Base-by-base conservation (phyloP, 1,139 yeast species). In the Candida neerlandica region DNA sequence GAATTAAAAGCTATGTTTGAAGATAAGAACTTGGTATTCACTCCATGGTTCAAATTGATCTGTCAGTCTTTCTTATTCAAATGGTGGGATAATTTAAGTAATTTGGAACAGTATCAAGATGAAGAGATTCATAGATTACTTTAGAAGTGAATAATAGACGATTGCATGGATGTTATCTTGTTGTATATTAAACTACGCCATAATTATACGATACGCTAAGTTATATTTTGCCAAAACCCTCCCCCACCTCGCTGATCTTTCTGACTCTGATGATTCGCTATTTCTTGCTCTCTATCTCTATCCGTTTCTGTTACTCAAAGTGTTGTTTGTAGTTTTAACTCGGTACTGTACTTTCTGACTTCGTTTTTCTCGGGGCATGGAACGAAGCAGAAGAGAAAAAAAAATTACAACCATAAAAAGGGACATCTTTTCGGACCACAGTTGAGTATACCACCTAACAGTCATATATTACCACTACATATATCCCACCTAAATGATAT, bases 21-120 rank as follows among this genome's bases (percentile, higher is more conserved):
- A 32, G 90, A 91, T 63, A 61, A 71, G 15, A 55, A 61, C 14
- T 75, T 87, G 55, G 78, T 81, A 16, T 95, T 94, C 69, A 94
- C 99, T 5, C 99, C 99, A 10, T 94, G 99, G 99, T 94, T 94
- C 76, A 91, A 90, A 70, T 81, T 94, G 58, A 94, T 94, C 59
- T 95, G 99, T 67, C 91, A 94, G 63, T 84, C 89, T 46, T 89
- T 89, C 64, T 76, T 94, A 63, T 94, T 89, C 74, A 78, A 88
- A 57, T 94, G 99, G 99, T 94, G 99, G 99, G 79, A 77, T 45
- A 78, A 82, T 55, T 74, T 92, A 57, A 85, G 82, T 61, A 71
- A 78, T 54, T 73, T 84, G 56, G 73, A 73, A 21, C 66, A 70
- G 52, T 81, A 75, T 59, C 69, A 70, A 55, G 81, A 74, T 57